These are phyloP conservation scores for Xylariales sp. DNA, from an alignment of 2,329 filamentous ascomycete species.

Conservation along the genomic window DNA sequence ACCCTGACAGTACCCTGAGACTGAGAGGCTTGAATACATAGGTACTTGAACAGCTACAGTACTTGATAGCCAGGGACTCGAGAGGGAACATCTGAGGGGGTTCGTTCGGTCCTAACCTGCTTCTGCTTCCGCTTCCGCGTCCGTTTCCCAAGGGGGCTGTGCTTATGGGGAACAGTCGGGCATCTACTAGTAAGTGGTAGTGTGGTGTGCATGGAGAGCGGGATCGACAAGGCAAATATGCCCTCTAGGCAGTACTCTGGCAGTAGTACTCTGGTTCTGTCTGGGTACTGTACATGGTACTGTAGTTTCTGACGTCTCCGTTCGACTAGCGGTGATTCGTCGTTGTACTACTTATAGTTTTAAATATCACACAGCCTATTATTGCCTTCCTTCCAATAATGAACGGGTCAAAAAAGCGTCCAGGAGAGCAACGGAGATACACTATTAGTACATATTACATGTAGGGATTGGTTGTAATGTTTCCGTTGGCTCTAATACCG, in stretches of 20 bases:
- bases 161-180: slow-evolving; percentile 14
- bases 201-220: slow-evolving; percentile 16
- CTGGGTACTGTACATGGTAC: neutral
- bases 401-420: neutral
- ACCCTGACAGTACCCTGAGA: neutral
- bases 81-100: neutral
- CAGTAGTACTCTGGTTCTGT: no score
- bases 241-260: neutral
- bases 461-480: no score
- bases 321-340: slow-evolving; percentile 13
- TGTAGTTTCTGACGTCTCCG: slow-evolving; percentile 5
- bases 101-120: slow-evolving; percentile 19
- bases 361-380: slow-evolving; percentile 1
- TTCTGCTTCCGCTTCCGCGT: slow-evolving; percentile 11
- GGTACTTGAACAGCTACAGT: no score
- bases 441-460: no score
- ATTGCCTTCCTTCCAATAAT: slow-evolving; percentile 20
- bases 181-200: neutral
- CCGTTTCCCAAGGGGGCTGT: slow-evolving; percentile 23
- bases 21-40: no score
- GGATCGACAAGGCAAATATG: slow-evolving; percentile 34
- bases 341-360: neutral
- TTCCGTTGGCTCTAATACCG: neutral
- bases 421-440: neutral
- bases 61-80: neutral